Percentiles rank a stretch among this genome's conserved stretches.
phyloP scores from a whole-genome alignment of 2,329 filamentous ascomycete genomes.

The Apiospora pterosperma region DNA sequence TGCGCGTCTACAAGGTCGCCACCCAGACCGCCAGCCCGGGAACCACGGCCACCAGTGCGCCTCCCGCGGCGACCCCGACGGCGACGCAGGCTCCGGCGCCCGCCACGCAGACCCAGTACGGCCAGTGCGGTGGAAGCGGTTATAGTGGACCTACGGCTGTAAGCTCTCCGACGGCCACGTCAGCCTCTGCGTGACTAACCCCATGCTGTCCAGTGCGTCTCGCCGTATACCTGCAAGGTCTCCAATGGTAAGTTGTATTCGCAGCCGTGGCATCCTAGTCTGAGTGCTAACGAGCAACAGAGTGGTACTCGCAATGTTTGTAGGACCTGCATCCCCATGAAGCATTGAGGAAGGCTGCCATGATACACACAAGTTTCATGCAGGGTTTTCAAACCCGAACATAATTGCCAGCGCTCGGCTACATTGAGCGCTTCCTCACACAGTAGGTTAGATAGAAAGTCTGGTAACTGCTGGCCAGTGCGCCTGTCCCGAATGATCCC shows the following conservation, averaged over 20 bases:
- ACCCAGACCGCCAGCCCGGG: background rate
- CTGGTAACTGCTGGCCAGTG: background rate
- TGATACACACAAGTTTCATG: background rate
- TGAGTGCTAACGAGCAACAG: background rate
- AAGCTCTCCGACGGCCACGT: background rate
- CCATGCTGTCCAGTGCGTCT: background rate
- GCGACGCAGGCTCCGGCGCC: background rate
- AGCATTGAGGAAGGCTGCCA: background rate
- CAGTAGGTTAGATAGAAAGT: too few relatives aligned
- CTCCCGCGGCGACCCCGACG: background rate
- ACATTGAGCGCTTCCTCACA: too few relatives aligned
- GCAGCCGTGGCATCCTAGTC: background rate
- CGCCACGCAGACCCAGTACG: background rate
- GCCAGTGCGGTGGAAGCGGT: background rate
- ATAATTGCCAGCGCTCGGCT: background rate
- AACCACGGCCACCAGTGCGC: background rate
- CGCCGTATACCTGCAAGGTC: background rate
- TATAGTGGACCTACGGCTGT: background rate
- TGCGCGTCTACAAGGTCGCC: slow-evolving; percentile 21
- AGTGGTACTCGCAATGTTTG: slow-evolving; percentile 2
- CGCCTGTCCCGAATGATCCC: background rate
- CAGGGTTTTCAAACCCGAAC: background rate
- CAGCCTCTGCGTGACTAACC: background rate
- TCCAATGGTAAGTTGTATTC: background rate
- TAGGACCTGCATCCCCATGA: background rate